phyloP scores from a whole-genome alignment of 345 rosid genomes.

The Citrus mangshanensis region DNA sequence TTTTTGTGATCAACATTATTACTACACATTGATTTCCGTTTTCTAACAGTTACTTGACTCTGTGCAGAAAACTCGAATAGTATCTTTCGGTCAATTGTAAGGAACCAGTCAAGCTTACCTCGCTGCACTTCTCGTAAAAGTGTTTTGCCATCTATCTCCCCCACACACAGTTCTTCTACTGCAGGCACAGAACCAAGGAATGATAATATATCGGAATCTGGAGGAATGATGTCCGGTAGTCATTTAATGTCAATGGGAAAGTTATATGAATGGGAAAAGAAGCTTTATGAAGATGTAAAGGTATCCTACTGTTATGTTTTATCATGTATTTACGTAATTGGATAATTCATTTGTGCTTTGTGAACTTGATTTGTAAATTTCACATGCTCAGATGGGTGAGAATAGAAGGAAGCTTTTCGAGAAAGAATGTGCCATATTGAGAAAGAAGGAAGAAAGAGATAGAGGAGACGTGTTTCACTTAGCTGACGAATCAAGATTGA shows the following conservation, averaged over 20 bases:
- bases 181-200: constrained; percentile 28
- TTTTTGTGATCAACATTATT: too few species aligned
- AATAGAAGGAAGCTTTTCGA: constrained; percentile 30
- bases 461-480: constrained; percentile 1
- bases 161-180: constrained; percentile 27
- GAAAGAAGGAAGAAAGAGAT: not conserved
- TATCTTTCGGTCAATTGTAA: constrained; percentile 27
- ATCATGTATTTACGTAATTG: not conserved
- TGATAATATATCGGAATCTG: constrained; percentile 20
- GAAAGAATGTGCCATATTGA: constrained; percentile 23
- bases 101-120: constrained; percentile 25
- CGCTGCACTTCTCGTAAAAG: constrained; percentile 34
- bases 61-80: constrained; percentile 39
- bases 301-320: not conserved
- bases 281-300: constrained; percentile 45
- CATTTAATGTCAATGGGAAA: constrained; percentile 35
- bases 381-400: constrained; percentile 31
- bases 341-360: not conserved
- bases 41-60: not conserved
- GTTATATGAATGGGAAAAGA: constrained; percentile 50
- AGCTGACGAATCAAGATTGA: constrained; percentile 26
- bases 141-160: constrained; percentile 25
- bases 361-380: not conserved
- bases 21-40: too few species aligned
- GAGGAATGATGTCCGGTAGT: constrained; percentile 37